phyloP scores from a whole-genome alignment of 23 red algal species.

The Agarophyton chilense region DNA sequence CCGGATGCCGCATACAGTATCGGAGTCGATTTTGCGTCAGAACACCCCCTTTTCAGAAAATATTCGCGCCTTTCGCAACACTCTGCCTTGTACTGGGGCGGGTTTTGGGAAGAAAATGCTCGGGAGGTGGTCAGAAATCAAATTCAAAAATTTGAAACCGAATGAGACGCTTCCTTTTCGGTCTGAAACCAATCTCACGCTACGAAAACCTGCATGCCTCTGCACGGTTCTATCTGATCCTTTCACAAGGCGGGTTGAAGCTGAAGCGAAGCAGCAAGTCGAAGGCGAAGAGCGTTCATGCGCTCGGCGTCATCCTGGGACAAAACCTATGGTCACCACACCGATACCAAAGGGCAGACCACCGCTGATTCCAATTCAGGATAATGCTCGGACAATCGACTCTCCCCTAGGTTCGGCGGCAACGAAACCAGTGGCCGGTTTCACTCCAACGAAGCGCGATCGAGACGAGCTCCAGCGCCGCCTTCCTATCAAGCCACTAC shows the following conservation, averaged over 20 bases:
- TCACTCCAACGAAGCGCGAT: neutral
- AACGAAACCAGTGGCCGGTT: neutral
- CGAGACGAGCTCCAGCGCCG: neutral
- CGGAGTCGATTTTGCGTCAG: too few species aligned
- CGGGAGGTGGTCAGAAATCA: neutral
- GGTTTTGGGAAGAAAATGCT: too few species aligned
- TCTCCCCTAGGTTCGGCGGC: neutral
- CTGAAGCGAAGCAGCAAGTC: too few species aligned
- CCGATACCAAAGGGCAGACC: slow-evolving; percentile 3
- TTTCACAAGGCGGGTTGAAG: too few species aligned
- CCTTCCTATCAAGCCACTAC: neutral
- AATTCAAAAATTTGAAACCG: slow-evolving; percentile 17
- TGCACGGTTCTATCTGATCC: too few species aligned
- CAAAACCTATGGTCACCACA: neutral
- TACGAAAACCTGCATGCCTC: neutral
- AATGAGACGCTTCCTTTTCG: neutral
- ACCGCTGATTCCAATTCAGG: slow-evolving; percentile 9
- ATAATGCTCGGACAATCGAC: neutral
- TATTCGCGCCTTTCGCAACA: too few species aligned
- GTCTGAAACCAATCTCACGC: too few species aligned
- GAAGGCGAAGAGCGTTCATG: too few species aligned
- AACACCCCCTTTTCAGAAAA: too few species aligned
- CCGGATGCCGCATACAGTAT: too few species aligned
- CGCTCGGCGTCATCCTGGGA: neutral
- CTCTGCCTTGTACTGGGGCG: too few species aligned